Conservation (phyloP, 225 moss, liverwort and hornwort species). For the Thuidium tamariscinum region DNA sequence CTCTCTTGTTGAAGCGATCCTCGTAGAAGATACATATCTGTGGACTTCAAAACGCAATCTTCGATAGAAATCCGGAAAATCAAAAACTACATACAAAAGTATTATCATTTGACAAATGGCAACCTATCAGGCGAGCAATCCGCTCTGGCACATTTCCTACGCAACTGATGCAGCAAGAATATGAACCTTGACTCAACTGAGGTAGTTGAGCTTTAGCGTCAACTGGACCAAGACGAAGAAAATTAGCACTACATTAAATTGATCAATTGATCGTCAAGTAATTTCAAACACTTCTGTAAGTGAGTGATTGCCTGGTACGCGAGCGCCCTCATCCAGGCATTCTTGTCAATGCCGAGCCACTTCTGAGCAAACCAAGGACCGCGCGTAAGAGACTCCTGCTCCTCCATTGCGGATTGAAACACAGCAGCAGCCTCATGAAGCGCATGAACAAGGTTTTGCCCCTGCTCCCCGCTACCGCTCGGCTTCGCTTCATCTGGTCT, state of each 20-base stretch:
- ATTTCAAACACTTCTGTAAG: background rate
- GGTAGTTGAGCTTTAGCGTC: background rate
- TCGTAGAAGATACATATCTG: background rate
- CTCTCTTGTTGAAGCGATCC: background rate
- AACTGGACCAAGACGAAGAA: background rate
- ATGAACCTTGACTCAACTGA: background rate
- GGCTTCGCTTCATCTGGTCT: slow-evolving; percentile 16
- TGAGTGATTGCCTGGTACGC: slow-evolving; percentile 40
- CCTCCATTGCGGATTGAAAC: slow-evolving; percentile 55
- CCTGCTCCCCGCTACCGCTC: slow-evolving; percentile 17
- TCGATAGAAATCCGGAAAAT: background rate
- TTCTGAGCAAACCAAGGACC: slow-evolving; percentile 57
- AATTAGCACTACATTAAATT: background rate
- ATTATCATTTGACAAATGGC: background rate
- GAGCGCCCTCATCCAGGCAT: slow-evolving; percentile 51
- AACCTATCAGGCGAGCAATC: background rate
- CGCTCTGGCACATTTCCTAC: background rate
- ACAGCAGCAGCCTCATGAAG: slow-evolving; percentile 44
- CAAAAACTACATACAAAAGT: background rate
- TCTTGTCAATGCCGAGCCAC: slow-evolving; percentile 50
- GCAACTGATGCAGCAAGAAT: background rate
- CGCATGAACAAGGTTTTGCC: slow-evolving; percentile 36
- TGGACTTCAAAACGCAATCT: background rate
- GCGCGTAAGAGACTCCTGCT: slow-evolving; percentile 37
- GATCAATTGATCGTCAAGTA: background rate